Conservation (phyloP, 768 basidiomycete species). For the Agrocybe chaxingu region DNA sequence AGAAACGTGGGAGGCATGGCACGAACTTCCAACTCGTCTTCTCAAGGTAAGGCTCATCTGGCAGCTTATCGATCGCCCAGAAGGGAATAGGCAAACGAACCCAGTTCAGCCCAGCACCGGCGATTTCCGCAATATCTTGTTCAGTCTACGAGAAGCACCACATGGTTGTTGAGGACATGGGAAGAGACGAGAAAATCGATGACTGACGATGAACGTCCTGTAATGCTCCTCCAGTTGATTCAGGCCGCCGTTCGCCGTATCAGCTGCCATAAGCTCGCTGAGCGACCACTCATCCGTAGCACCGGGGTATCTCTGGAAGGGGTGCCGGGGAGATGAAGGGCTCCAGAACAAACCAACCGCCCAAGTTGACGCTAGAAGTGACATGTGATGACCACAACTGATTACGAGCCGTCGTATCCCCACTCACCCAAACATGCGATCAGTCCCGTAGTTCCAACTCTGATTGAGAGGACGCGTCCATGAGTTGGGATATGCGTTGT, state of each 20-base stretch:
- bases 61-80: slow-evolving; percentile 76
- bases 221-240: slow-evolving; percentile 74
- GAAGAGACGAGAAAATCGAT: neutral
- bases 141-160: slow-evolving; percentile 60
- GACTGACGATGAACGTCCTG: slow-evolving; percentile 73
- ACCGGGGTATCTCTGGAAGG: slow-evolving; percentile 54
- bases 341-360: slow-evolving; percentile 73
- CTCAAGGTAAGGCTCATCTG: slow-evolving; percentile 77
- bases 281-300: slow-evolving; percentile 69
- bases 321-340: slow-evolving; percentile 71
- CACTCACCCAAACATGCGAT: slow-evolving; percentile 41
- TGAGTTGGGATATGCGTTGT: slow-evolving; percentile 68
- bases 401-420: neutral
- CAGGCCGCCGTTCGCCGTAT: slow-evolving; percentile 61
- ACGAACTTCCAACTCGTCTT: slow-evolving; percentile 72
- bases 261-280: slow-evolving; percentile 60
- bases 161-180: neutral
- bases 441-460: slow-evolving; percentile 65
- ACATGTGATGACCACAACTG: slow-evolving; percentile 1
- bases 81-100: slow-evolving; percentile 79
- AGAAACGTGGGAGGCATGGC: neutral
- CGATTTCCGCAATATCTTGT: slow-evolving; percentile 86
- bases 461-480: slow-evolving; percentile 81
- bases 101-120: slow-evolving; percentile 87
- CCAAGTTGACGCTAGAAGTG: slow-evolving; percentile 62